phyloP scores from a whole-genome alignment of 441 rosid species.

The Hura crepitans region DNA sequence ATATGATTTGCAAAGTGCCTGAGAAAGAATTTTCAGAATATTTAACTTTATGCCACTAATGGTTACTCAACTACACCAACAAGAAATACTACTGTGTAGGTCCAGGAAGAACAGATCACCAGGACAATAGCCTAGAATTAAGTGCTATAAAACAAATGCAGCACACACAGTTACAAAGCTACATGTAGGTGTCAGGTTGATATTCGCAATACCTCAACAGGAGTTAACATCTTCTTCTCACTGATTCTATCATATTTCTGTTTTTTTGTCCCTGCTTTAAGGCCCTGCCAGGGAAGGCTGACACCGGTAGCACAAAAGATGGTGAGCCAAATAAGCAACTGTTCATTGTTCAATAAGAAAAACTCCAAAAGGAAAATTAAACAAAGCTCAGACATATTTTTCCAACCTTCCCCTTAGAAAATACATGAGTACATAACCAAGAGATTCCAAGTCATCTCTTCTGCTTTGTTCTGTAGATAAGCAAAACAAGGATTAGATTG shows the following conservation, averaged over 20 bases:
- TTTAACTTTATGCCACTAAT: no score
- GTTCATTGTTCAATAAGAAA: no score
- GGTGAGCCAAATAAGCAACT: no score
- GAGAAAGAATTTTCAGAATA: neutral
- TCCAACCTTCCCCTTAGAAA: slow-evolving; percentile 81
- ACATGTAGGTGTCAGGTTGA: no score
- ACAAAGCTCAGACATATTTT: slow-evolving; percentile 4
- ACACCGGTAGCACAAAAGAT: neutral
- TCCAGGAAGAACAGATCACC: neutral
- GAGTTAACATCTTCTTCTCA: slow-evolving; percentile 79
- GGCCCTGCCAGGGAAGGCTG: slow-evolving; percentile 93
- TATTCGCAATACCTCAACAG: slow-evolving; percentile 69
- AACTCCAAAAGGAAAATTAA: neutral
- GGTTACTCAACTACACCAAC: no score
- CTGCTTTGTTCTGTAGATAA: slow-evolving; percentile 70
- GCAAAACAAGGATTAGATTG: slow-evolving; percentile 12
- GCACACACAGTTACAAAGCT: no score
- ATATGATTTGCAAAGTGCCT: slow-evolving; percentile 77
- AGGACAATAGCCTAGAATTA: neutral
- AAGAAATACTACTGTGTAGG: no score
- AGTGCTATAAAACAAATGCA: slow-evolving; percentile 19
- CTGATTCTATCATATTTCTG: slow-evolving; percentile 92
- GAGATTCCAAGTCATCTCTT: slow-evolving; percentile 90
- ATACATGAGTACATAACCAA: slow-evolving; percentile 88
- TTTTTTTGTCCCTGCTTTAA: slow-evolving; percentile 86